Conservation (phyloP, 2,329 filamentous ascomycete genomes). For the Pestalotiopsis sp. region DNA sequence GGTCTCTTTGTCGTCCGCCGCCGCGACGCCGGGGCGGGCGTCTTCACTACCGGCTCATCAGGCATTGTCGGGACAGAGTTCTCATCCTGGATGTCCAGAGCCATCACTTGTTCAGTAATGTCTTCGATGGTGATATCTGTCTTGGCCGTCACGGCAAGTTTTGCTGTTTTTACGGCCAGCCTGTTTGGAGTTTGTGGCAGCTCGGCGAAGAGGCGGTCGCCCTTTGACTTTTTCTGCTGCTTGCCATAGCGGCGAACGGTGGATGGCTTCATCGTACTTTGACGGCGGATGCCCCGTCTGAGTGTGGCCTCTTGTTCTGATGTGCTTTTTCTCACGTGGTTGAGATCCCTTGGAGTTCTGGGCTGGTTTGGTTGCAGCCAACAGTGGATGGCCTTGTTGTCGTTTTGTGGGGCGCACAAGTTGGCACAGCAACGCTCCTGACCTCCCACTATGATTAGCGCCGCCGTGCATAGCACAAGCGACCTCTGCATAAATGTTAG, state of each 20-base stretch:
- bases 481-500: too few species aligned
- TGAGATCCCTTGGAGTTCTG: background rate
- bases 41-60: background rate
- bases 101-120: constrained; percentile 35
- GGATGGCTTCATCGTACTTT: constrained; percentile 48
- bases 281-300: constrained; percentile 3
- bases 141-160: constrained; percentile 19
- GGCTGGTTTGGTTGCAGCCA: background rate
- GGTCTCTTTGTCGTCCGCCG: constrained; percentile 8
- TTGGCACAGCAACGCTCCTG: background rate
- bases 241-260: constrained; percentile 55
- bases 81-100: constrained; percentile 29
- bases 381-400: background rate
- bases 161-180: constrained; percentile 11
- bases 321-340: background rate
- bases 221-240: constrained; percentile 47
- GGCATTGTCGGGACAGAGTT: constrained; percentile 16
- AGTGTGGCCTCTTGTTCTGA: background rate
- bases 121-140: constrained; percentile 29
- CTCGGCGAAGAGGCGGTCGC: constrained; percentile 53
- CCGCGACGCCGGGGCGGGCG: background rate
- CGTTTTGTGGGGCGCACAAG: background rate
- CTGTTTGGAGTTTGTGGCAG: constrained; percentile 54
- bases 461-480: background rate
- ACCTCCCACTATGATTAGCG: background rate